Percentiles rank a stretch among this genome's conserved stretches.
Evolutionary conservation across 1,284 basidiomycete species (phyloP).

Genomic region (Amylostereum chailletii): DNA sequence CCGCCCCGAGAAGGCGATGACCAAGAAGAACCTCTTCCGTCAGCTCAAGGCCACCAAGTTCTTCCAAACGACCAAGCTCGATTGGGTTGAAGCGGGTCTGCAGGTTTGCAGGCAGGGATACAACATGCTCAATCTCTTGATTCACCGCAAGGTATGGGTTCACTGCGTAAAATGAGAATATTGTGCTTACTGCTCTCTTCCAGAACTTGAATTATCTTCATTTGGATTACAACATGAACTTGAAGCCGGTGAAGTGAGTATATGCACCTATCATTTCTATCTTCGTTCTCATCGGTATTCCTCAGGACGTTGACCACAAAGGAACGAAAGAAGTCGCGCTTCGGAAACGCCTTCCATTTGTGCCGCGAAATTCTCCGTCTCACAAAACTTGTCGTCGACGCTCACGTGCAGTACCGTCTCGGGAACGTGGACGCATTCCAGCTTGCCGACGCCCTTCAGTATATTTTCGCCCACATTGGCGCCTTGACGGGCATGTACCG

Average conservation of each 20-base stretch:
- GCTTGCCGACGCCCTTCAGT: slow-evolving; percentile 96
- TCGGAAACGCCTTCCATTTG: slow-evolving; percentile 98
- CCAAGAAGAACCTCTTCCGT: slow-evolving; percentile 94
- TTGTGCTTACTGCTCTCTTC: slow-evolving; percentile 7
- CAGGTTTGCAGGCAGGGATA: slow-evolving; percentile 99
- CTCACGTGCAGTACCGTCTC: slow-evolving; percentile 96
- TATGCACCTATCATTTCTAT: not conserved
- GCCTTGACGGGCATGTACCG: slow-evolving; percentile 99
- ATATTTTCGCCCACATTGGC: slow-evolving; percentile 96
- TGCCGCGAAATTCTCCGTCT: slow-evolving; percentile 96
- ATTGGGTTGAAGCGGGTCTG: slow-evolving; percentile 99
- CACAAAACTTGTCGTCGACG: slow-evolving; percentile 97
- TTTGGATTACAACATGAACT: slow-evolving; percentile 90
- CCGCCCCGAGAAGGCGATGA: slow-evolving; percentile 90
- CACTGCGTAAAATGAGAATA: not conserved
- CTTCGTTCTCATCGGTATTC: not conserved
- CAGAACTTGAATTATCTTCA: slow-evolving; percentile 95
- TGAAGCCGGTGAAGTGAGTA: slow-evolving; percentile 89
- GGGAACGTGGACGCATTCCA: slow-evolving; percentile 99
- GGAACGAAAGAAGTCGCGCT: slow-evolving; percentile 99
- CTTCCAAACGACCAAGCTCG: slow-evolving; percentile 96
- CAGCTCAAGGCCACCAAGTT: slow-evolving; percentile 98
- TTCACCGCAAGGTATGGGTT: slow-evolving; percentile 83
- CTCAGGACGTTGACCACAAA: slow-evolving; percentile 94
- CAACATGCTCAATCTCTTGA: slow-evolving; percentile 98